Conservation (phyloP, 805 yeast species). For the Starmerella apicola region DNA sequence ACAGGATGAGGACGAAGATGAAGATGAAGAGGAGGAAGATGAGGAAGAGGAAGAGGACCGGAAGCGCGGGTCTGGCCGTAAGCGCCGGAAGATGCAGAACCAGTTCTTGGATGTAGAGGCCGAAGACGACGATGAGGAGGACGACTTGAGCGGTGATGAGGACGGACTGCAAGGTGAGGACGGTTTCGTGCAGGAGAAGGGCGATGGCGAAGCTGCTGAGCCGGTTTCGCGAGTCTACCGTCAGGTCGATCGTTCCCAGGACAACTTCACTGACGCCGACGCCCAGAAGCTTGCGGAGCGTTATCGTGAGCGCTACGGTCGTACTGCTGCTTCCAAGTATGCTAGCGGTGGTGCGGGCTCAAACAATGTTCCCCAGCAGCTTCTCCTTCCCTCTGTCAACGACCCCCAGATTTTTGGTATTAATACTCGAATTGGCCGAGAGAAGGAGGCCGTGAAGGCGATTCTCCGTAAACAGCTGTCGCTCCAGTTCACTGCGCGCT, state of each 20-base stretch:
- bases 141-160: conserved; percentile 84
- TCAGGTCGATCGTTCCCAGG: conserved; percentile 55
- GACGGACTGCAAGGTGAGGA: conserved; percentile 79
- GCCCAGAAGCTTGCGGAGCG: conserved; percentile 90
- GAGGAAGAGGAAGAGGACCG: conserved; percentile 49
- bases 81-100: conserved; percentile 43
- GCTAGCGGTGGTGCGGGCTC: conserved; percentile 66
- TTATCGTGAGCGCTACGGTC: conserved; percentile 82
- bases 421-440: conserved; percentile 84
- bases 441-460: conserved; percentile 78
- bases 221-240: conserved; percentile 62
- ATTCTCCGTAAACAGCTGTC: conserved; percentile 74
- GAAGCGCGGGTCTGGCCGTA: conserved; percentile 26
- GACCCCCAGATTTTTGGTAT: conserved; percentile 96
- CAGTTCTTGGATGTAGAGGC: conserved; percentile 97
- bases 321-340: conserved; percentile 65
- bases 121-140: conserved; percentile 96
- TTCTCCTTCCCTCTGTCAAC: conserved; percentile 86
- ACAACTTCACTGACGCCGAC: conserved; percentile 80
- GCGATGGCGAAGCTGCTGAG: conserved; percentile 38
- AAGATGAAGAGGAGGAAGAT: conserved; percentile 27
- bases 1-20: conserved; percentile 21
- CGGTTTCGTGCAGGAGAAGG: conserved; percentile 42
- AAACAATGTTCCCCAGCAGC: conserved; percentile 65
- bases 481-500: conserved; percentile 56